phyloP scores from a whole-genome alignment of 2,329 filamentous ascomycete genomes.

The Volutella citrinella region DNA sequence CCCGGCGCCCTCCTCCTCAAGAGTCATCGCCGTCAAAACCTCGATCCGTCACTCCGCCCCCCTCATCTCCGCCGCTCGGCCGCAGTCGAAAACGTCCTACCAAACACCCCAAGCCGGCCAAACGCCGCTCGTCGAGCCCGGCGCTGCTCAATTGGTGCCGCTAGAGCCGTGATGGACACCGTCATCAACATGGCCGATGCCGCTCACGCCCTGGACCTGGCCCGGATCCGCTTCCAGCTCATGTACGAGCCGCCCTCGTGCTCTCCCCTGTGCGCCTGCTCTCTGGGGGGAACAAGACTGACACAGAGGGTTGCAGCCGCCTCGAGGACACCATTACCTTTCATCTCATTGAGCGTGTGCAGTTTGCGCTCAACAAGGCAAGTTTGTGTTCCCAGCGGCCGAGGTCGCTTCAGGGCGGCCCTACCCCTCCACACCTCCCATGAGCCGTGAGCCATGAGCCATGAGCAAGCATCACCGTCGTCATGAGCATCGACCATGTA shows the following conservation, averaged over 20 bases:
- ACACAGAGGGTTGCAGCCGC: constrained; percentile 67
- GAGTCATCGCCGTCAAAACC: too few species aligned
- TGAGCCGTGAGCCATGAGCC: too few species aligned
- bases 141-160: constrained; percentile 5
- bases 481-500: too few species aligned
- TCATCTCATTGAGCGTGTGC: constrained; percentile 94
- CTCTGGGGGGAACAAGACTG: too few species aligned
- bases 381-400: too few species aligned
- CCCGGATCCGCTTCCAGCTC: constrained; percentile 88
- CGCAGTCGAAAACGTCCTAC: too few species aligned
- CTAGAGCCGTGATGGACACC: constrained; percentile 66
- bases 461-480: too few species aligned
- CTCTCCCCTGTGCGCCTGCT: too few species aligned
- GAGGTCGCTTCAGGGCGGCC: too few species aligned
- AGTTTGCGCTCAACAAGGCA: constrained; percentile 81
- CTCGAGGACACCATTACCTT: constrained; percentile 98
- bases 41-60: background rate
- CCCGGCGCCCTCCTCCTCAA: too few species aligned
- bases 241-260: constrained; percentile 66
- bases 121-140: background rate
- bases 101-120: background rate
- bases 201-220: constrained; percentile 80
- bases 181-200: constrained; percentile 85
- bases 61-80: background rate
- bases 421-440: background rate